Conservation (phyloP, 345 rosid genomes). For the Ailanthus altissimus region DNA sequence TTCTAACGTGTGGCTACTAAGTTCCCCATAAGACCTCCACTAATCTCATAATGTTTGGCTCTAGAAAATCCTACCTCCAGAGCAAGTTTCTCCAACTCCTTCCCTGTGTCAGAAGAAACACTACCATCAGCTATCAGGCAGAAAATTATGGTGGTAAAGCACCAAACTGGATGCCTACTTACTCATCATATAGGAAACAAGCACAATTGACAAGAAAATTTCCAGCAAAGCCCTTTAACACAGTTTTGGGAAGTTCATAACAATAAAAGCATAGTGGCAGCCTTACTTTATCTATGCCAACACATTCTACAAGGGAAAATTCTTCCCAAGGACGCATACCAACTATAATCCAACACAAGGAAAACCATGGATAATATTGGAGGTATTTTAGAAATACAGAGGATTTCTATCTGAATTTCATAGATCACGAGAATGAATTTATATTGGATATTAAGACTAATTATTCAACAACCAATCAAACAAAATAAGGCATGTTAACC, state of each 20-base stretch:
- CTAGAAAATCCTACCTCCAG: conserved; percentile 69
- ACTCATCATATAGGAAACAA: neutral
- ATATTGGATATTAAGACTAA: neutral
- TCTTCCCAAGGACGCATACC: neutral
- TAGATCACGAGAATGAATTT: neutral
- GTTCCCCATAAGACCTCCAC: conserved; percentile 86
- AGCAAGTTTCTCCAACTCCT: conserved; percentile 80
- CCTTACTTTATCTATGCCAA: neutral
- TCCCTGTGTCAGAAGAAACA: conserved; percentile 40
- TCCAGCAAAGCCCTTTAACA: neutral
- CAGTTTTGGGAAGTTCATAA: neutral
- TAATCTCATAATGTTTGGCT: conserved; percentile 63
- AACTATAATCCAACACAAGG: neutral
- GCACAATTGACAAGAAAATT: neutral
- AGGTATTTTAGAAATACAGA: neutral
- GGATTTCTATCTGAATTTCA: neutral
- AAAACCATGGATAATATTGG: neutral
- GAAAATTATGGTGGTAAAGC: neutral
- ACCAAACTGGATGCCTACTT: neutral
- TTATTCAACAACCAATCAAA: neutral
- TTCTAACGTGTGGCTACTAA: conserved; percentile 60
- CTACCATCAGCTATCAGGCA: neutral
- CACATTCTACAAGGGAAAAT: neutral
- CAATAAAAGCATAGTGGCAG: neutral
- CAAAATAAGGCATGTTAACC: neutral